Percentiles rank a stretch among this genome's conserved stretches.
phyloP scores from a whole-genome alignment of 108 stramenopile species.

The Cyclotella kingstonii region DNA sequence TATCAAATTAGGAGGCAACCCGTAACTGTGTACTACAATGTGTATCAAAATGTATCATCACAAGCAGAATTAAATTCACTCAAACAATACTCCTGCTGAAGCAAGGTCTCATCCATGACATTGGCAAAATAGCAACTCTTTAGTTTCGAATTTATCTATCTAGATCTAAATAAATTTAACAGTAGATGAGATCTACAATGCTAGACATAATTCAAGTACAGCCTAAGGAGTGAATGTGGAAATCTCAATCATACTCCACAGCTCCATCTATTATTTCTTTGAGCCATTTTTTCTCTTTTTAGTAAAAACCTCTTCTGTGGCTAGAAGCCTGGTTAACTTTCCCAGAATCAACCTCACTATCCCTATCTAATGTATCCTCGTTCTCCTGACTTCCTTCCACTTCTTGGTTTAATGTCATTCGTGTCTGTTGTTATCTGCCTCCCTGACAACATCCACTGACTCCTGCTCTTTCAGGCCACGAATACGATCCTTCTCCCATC shows the following conservation, averaged over 20 bases:
- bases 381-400: conserved; percentile 59
- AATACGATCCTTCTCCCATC: conserved; percentile 92
- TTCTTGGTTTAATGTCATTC: conserved; percentile 67
- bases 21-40: too few species aligned
- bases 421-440: conserved; percentile 80
- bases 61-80: too few species aligned
- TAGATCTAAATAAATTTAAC: too few species aligned
- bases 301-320: conserved; percentile 83
- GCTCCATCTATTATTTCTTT: conserved; percentile 35
- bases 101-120: too few species aligned
- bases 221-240: too few species aligned
- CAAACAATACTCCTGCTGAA: too few species aligned
- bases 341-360: conserved; percentile 35
- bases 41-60: too few species aligned
- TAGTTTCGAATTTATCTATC: too few species aligned
- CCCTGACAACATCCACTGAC: conserved; percentile 67
- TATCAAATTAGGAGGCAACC: too few species aligned
- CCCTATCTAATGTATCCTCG: conserved; percentile 24
- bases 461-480: conserved; percentile 64
- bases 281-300: conserved; percentile 77
- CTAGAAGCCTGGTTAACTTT: conserved; percentile 82
- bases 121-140: too few species aligned
- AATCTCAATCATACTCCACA: conserved; percentile 11
- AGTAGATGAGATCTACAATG: neutral
- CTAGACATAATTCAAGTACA: neutral